A percentile compares a stretch with the other conserved stretches of the same genome.
Evolutionary conservation across 352 stramenopile genomes (phyloP).

Genomic region (Pythium phragmiticola): DNA sequence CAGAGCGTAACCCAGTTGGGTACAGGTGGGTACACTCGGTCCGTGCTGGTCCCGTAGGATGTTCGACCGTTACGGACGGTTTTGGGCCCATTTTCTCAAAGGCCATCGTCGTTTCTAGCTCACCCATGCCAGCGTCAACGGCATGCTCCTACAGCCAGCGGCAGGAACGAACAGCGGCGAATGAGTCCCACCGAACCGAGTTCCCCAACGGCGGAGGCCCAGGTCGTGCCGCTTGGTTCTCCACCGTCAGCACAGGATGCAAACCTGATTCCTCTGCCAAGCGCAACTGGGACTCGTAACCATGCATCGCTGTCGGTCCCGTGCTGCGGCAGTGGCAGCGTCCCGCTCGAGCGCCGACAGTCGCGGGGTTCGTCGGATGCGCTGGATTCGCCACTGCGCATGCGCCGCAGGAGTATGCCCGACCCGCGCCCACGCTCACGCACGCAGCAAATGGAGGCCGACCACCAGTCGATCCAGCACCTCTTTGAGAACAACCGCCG

Average conservation of each 20-base stretch:
- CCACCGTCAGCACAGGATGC: not conserved
- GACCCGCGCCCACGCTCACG: conserved; percentile 20
- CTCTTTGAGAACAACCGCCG: conserved; percentile 56
- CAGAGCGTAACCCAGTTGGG: not conserved
- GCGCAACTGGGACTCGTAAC: not conserved
- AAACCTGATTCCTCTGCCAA: not conserved
- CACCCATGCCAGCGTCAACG: not conserved
- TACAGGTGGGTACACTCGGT: not conserved
- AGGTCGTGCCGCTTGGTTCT: not conserved
- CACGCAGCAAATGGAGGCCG: conserved; percentile 30
- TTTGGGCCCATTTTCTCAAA: conserved; percentile 2
- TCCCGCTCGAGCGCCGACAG: conserved; percentile 1
- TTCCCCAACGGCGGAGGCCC: not conserved
- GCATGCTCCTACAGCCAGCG: too few relatives aligned
- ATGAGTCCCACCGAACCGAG: conserved; percentile 11
- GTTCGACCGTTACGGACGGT: not conserved
- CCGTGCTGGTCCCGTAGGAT: not conserved
- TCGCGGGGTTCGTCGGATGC: not conserved
- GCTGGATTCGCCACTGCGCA: not conserved
- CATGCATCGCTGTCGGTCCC: not conserved
- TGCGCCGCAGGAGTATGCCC: conserved; percentile 11
- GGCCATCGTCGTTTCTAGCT: not conserved
- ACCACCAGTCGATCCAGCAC: conserved; percentile 42
- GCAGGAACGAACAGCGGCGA: not conserved
- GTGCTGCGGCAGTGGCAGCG: too few relatives aligned